phyloP scores from a whole-genome alignment of 2,329 filamentous ascomycete genomes.

The Kalmusia sp. region DNA sequence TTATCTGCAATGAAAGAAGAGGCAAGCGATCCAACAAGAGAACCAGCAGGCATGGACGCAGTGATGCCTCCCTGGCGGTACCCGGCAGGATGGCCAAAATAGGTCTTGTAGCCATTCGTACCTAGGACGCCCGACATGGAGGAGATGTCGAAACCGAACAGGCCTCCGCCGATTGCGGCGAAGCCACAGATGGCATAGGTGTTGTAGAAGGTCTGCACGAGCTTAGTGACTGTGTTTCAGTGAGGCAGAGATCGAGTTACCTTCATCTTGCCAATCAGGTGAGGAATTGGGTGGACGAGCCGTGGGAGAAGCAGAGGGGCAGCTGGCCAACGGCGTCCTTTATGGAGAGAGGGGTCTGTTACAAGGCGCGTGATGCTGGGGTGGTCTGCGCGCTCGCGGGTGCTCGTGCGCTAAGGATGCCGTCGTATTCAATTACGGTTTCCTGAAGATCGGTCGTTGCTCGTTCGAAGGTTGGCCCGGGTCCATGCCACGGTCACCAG shows the following conservation, averaged over 20 bases:
- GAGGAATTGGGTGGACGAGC: conserved; percentile 11
- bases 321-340: conserved; percentile 1
- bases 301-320: conserved; percentile 3
- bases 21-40: conserved; percentile 54
- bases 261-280: conserved; percentile 39
- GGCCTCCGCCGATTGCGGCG: conserved; percentile 61
- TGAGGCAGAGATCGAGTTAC: conserved; percentile 12
- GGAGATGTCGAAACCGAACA: conserved; percentile 50
- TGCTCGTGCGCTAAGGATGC: conserved; percentile 13
- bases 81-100: conserved; percentile 41
- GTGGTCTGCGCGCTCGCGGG: conserved; percentile 19
- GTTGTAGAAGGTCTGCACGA: conserved; percentile 49
- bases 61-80: conserved; percentile 50
- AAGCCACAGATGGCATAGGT: conserved; percentile 68
- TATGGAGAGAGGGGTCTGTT: conserved; percentile 19
- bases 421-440: conserved; percentile 18
- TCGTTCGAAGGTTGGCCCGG: neutral
- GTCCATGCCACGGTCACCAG: conserved; percentile 17
- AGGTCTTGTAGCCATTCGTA: conserved; percentile 46
- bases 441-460: neutral
- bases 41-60: conserved; percentile 59
- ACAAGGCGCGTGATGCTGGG: conserved; percentile 26
- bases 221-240: conserved; percentile 4
- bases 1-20: conserved; percentile 56
- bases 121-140: conserved; percentile 49